Evolutionary conservation across 1,139 yeast species (phyloP).

Genomic region (Candida smagusa): DNA sequence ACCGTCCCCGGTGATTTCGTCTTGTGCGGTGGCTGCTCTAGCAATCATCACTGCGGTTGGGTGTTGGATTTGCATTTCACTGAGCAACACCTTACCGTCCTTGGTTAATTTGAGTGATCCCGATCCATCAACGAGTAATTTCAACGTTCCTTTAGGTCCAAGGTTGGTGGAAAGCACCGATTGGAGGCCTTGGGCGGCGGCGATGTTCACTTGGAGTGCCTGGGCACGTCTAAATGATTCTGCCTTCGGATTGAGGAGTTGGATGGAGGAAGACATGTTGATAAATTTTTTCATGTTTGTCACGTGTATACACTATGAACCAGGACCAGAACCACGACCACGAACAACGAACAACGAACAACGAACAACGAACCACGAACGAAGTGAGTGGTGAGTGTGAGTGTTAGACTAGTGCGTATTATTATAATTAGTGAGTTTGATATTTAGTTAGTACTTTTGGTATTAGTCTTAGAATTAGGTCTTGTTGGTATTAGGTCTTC

Average conservation of each 20-base stretch:
- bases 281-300: slow-evolving; percentile 1
- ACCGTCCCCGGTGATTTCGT: slow-evolving; percentile 98
- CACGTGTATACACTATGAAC: slow-evolving; percentile 1
- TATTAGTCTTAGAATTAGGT: no score
- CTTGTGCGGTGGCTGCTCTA: slow-evolving; percentile 97
- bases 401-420: no score
- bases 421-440: no score
- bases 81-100: slow-evolving; percentile 90
- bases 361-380: no score
- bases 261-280: slow-evolving; percentile 61
- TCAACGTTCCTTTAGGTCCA: slow-evolving; percentile 97
- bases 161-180: slow-evolving; percentile 85
- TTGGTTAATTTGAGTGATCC: slow-evolving; percentile 94
- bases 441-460: no score
- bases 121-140: slow-evolving; percentile 95
- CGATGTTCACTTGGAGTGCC: slow-evolving; percentile 90
- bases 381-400: no score
- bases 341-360: no score
- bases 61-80: slow-evolving; percentile 98
- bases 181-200: slow-evolving; percentile 96
- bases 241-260: slow-evolving; percentile 93
- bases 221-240: slow-evolving; percentile 92
- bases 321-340: no score
- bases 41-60: slow-evolving; percentile 99
- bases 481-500: no score